Evolutionary conservation across 2,329 filamentous ascomycete species (phyloP).

Genomic region (Cordyceps javanica): DNA sequence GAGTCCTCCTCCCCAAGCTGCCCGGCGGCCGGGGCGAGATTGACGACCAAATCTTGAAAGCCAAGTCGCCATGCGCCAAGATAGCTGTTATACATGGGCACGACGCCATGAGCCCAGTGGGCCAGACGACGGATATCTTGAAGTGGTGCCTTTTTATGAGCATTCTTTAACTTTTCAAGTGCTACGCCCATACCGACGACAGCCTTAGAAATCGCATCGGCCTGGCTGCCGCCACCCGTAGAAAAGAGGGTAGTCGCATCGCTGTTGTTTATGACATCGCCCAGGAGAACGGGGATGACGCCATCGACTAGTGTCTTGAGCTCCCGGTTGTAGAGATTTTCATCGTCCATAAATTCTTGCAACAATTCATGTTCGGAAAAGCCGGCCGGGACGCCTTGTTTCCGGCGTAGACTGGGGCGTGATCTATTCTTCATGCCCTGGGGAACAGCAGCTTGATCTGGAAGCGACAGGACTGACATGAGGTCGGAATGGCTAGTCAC

Average conservation of each 20-base stretch:
- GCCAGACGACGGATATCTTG: slow-evolving; percentile 66
- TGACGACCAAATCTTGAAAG: slow-evolving; percentile 91
- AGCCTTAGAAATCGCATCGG: slow-evolving; percentile 65
- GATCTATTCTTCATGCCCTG: slow-evolving; percentile 64
- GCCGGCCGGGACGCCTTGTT: slow-evolving; percentile 58
- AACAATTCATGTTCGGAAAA: slow-evolving; percentile 72
- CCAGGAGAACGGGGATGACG: slow-evolving; percentile 86
- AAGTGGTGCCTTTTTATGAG: slow-evolving; percentile 75
- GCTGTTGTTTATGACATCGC: slow-evolving; percentile 69
- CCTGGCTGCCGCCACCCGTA: slow-evolving; percentile 43
- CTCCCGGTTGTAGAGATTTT: slow-evolving; percentile 82
- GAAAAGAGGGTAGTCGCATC: slow-evolving; percentile 60
- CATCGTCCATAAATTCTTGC: slow-evolving; percentile 74
- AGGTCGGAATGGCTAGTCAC: slow-evolving; percentile 90
- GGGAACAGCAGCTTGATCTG: slow-evolving; percentile 49
- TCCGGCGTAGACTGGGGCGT: slow-evolving; percentile 70
- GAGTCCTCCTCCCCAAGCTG: slow-evolving; percentile 53
- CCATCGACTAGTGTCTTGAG: slow-evolving; percentile 90
- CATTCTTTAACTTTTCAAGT: slow-evolving; percentile 72
- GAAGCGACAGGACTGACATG: slow-evolving; percentile 81
- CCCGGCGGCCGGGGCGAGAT: slow-evolving; percentile 65
- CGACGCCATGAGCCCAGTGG: slow-evolving; percentile 72
- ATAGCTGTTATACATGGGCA: slow-evolving; percentile 78
- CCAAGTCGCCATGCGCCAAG: slow-evolving; percentile 84
- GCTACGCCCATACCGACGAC: slow-evolving; percentile 92